Evolutionary conservation across 192 early-diverging fungal genomes (phyloP), one percentile per base, ranked within the genome.

Genomic region (Umbelopsis sp.): DNA sequence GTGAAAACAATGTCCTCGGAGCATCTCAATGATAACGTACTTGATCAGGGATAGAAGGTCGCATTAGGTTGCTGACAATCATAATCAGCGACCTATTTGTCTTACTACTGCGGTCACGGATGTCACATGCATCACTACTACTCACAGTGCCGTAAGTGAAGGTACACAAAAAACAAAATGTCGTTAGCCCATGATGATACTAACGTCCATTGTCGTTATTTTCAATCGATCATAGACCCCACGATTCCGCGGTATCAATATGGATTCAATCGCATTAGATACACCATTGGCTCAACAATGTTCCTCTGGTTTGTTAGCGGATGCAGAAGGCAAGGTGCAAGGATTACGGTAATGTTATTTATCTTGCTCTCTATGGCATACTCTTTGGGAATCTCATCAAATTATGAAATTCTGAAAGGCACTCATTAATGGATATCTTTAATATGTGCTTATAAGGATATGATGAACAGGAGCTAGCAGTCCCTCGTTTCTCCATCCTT

Each of bases 231-330:
- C 12, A 26, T 45, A 80, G 83, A 70, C 85, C 65, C 90, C 90
- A 22, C 73, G 90, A 16, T 89, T 91, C 74, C 72, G 93, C 20
- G 85, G 85, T 17, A 87, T 91, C 73, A 94, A 94, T 74, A 84
- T 94, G 82, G 90, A 94, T 69, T 91, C 91, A 4, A 88, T 94
- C 50, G 91, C 91, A 14, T 62, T 94, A 14, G 93, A 94, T 69
- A 93, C 93, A n/a, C 93, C 93, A 14, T 71, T 93, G 8, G 91
- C 90, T 21, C 87, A 92, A 65, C 90, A 93, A 74, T 94, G 93
- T 66, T 87, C 85, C 1, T 62, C 56, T 1, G 93, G 93, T 50
- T 82, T 92, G 5, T 78, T 94, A 38, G 87, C 88, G 0, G 91
- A 93, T 74, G 53, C 82, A 22, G 68, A 87, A 22, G 93, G 91